These are phyloP conservation scores for Microdochium paspali DNA, from an alignment of 2,329 filamentous ascomycete species.

Conservation along the genomic window DNA sequence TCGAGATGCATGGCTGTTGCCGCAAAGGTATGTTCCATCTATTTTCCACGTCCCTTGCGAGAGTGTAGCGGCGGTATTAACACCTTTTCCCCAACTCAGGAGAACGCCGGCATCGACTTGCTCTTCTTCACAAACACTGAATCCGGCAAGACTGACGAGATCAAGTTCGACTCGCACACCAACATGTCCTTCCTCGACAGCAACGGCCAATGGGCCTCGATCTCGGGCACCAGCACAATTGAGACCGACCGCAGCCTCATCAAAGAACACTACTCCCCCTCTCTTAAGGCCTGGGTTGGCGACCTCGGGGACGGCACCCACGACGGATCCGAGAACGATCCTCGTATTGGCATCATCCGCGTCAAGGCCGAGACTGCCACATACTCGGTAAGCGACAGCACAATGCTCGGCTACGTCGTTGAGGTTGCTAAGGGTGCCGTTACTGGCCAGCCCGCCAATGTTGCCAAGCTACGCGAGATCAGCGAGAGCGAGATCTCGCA, in stretches of 20 bases:
- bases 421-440: conserved; percentile 70
- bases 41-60: too few species aligned
- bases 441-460: conserved; percentile 59
- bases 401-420: conserved; percentile 50
- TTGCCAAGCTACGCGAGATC: conserved; percentile 72
- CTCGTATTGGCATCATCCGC: conserved; percentile 72
- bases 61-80: too few species aligned
- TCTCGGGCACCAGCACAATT: conserved; percentile 65
- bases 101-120: conserved; percentile 68
- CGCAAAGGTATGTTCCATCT: conserved; percentile 48
- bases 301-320: conserved; percentile 77
- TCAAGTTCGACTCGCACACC: conserved; percentile 61
- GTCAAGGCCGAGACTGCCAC: conserved; percentile 65
- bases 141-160: conserved; percentile 78
- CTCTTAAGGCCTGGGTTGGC: conserved; percentile 76
- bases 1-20: conserved; percentile 84
- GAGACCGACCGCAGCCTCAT: conserved; percentile 60
- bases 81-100: conserved; percentile 34
- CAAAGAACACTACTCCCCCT: conserved; percentile 64
- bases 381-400: conserved; percentile 58
- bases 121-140: conserved; percentile 90
- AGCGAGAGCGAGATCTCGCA: conserved; percentile 54
- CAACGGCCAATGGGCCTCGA: conserved; percentile 76
- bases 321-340: conserved; percentile 73
- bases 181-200: conserved; percentile 74